Base-by-base conservation (phyloP, 805 yeast species). In the Starmerella gropengiesseri region DNA sequence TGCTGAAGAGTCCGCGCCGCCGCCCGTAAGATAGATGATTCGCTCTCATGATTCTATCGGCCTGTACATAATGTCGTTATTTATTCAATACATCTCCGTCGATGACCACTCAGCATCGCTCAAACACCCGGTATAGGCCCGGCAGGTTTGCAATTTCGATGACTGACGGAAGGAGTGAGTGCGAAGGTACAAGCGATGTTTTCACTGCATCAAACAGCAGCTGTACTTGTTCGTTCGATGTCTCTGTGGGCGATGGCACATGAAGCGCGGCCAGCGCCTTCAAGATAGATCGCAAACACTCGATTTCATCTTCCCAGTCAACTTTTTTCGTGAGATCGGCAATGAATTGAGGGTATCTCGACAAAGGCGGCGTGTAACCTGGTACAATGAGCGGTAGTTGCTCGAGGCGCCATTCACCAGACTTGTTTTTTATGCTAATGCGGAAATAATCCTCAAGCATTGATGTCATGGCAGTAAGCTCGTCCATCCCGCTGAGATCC, bases 111-210 rank as follows among this genome's bases (percentile, higher is more conserved):
- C 31, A 62, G 37, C 98, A 91, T 58, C 98, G 69, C 64, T 91
- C 98, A 66, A 91, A 91, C 4, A 93, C 94, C 54, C 70, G 74
- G 61, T 91, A 91, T 44, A 91, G 65, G 0, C 94, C 94, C 2
- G 97, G 97, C 23, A 91, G 61, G 57, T 79, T 86, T 0, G 98
- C 96, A 29, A 91, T 75, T 59, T 89, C 95, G 5, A 83, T 71
- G 4, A 86, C 75, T 43, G 75, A 78, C 12, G 66, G 56, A 4
- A 60, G 50, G 28, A 85, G 52, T 3, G 55, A 56, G 12, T 65
- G 65, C 0, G 93, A 73, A 0, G 87, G 94, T 12, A 85, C 57
- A 21, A 85, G 72, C 35, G 76, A 62, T 46, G 67, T 66, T 49
- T 78, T 77, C 6, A 84, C 57, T 18, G 72, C 60, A 0, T 94